These are phyloP conservation scores for Sporisorium scitamineum DNA, from an alignment of 1,284 basidiomycete genomes.

Conservation along the genomic window DNA sequence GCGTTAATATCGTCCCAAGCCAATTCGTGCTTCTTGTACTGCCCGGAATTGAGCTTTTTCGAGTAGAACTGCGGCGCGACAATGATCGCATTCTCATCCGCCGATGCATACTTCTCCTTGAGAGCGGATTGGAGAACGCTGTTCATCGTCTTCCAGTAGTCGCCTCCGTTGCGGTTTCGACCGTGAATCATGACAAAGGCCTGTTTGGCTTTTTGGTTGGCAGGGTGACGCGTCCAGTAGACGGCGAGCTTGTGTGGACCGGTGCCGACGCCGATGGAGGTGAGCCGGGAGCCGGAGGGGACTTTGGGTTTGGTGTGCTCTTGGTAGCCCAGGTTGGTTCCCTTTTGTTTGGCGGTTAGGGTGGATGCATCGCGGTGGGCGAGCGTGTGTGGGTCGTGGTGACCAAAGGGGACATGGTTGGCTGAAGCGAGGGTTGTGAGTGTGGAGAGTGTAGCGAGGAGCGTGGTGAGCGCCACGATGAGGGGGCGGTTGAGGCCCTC, in stretches of 20 bases:
- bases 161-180: conserved; percentile 55
- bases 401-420: conserved; percentile 20
- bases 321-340: conserved; percentile 39
- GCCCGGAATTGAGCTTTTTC: conserved; percentile 50
- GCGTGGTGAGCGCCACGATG: conserved; percentile 1
- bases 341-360: conserved; percentile 18
- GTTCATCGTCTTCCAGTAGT: conserved; percentile 62
- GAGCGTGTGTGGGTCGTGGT: background rate
- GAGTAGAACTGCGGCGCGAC: conserved; percentile 65
- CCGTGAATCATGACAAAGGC: conserved; percentile 68
- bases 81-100: conserved; percentile 51
- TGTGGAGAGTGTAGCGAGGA: conserved; percentile 7
- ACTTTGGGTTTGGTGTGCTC: conserved; percentile 38
- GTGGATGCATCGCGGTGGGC: conserved; percentile 48
- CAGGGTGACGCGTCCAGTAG: conserved; percentile 50
- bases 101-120: conserved; percentile 29
- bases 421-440: conserved; percentile 7
- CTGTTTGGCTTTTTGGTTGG: conserved; percentile 43
- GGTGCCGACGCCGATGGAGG: conserved; percentile 44
- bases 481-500: conserved; percentile 4
- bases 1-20: conserved; percentile 65
- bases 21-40: conserved; percentile 55
- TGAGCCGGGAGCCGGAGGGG: conserved; percentile 52
- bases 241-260: conserved; percentile 36
- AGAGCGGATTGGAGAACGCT: conserved; percentile 47